phyloP scores from a whole-genome alignment of 176 grass and related monocot genomes.

The Triticum aestivum region IWGSC_CS_RefSeq_v2.1 NC_057797.1:543185506-543186005 shows the following conservation, averaged over 20 bases:
- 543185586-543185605: background rate
- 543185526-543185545: background rate
- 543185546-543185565: background rate
- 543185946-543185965: too few species aligned
- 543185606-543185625: background rate
- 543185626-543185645: background rate
- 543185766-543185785: background rate
- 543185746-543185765: constrained; percentile 3
- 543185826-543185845: too few species aligned
- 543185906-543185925: too few species aligned
- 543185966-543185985: too few species aligned
- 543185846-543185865: too few species aligned
- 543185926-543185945: too few species aligned
- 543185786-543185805: too few species aligned
- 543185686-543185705: background rate
- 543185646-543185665: background rate
- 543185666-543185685: background rate
- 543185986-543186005: too few species aligned
- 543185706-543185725: constrained; percentile 34
- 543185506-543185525: constrained; percentile 39
- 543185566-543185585: background rate
- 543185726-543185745: constrained; percentile 27
- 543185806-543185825: too few species aligned
- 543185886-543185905: too few species aligned
- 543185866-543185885: too few species aligned